Conservation (phyloP, 345 rosid species). For the Aegle marmelos region DNA sequence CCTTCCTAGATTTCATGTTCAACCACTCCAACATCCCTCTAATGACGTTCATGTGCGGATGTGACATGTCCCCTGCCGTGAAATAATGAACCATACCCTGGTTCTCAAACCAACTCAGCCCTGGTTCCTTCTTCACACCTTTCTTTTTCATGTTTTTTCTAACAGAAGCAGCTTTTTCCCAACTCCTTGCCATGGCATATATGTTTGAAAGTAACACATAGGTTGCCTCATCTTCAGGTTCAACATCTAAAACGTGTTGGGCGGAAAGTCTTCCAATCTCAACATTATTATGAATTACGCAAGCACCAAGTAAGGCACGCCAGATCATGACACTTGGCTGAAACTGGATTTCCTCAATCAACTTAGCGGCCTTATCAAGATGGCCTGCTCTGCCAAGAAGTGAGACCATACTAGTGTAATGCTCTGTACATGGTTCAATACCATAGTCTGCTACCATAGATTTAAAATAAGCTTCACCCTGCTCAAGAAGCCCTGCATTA, state of each 20-base stretch:
- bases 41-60: conserved; percentile 64
- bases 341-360: conserved; percentile 63
- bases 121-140: conserved; percentile 79
- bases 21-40: conserved; percentile 86
- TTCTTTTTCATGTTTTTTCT: conserved; percentile 67
- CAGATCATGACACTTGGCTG: conserved; percentile 74
- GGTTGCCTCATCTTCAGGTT: conserved; percentile 72
- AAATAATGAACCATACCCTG: conserved; percentile 66
- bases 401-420: conserved; percentile 81
- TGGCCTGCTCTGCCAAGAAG: conserved; percentile 75
- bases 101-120: conserved; percentile 87
- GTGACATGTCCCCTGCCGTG: conserved; percentile 57
- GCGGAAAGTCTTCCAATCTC: conserved; percentile 66
- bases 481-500: conserved; percentile 62
- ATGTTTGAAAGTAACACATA: conserved; percentile 74
- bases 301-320: conserved; percentile 89
- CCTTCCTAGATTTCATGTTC: conserved; percentile 58
- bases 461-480: conserved; percentile 63
- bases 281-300: conserved; percentile 61
- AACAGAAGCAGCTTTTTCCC: conserved; percentile 61
- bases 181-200: conserved; percentile 63
- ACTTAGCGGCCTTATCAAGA: conserved; percentile 61
- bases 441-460: conserved; percentile 65
- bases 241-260: conserved; percentile 52
- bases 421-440: conserved; percentile 73